phyloP scores from a whole-genome alignment of 1,284 basidiomycete genomes.

The Leucocoprinus gongylophorus region DNA sequence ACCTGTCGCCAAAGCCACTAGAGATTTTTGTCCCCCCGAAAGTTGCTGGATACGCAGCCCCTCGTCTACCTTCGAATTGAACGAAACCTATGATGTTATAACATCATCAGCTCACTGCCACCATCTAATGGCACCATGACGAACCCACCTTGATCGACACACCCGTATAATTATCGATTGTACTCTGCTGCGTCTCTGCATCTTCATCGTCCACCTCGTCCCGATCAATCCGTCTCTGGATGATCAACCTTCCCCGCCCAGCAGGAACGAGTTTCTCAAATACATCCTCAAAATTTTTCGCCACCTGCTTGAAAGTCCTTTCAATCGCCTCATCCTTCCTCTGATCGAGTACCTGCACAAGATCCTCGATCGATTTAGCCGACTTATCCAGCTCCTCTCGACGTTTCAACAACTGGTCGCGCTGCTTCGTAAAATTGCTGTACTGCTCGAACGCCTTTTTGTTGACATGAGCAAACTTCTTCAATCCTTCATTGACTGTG shows the following conservation, averaged over 20 bases:
- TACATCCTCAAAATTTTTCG: slow-evolving; percentile 93
- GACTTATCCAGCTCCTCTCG: slow-evolving; percentile 89
- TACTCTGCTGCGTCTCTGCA: slow-evolving; percentile 64
- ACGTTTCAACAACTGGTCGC: slow-evolving; percentile 83
- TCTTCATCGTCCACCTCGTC: slow-evolving; percentile 66
- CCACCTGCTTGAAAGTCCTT: slow-evolving; percentile 96
- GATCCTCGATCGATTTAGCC: slow-evolving; percentile 76
- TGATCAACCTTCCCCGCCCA: slow-evolving; percentile 85
- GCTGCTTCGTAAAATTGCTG: slow-evolving; percentile 95
- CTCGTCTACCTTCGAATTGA: slow-evolving; percentile 97
- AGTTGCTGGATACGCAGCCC: slow-evolving; percentile 94
- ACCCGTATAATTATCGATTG: slow-evolving; percentile 93
- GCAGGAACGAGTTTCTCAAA: slow-evolving; percentile 96
- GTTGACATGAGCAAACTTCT: slow-evolving; percentile 97
- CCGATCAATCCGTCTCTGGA: slow-evolving; percentile 84
- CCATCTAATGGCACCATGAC: background rate
- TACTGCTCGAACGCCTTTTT: slow-evolving; percentile 99
- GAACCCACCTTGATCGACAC: slow-evolving; percentile 79
- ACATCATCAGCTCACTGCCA: background rate
- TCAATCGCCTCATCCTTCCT: slow-evolving; percentile 99
- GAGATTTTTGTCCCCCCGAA: slow-evolving; percentile 95
- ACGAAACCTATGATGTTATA: slow-evolving; percentile 65
- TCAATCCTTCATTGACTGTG: slow-evolving; percentile 84
- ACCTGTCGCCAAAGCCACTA: slow-evolving; percentile 94
- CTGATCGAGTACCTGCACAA: slow-evolving; percentile 83